phyloP scores from a whole-genome alignment of 805 yeast species.

The Cyberlindnera misumaiensis region DNA sequence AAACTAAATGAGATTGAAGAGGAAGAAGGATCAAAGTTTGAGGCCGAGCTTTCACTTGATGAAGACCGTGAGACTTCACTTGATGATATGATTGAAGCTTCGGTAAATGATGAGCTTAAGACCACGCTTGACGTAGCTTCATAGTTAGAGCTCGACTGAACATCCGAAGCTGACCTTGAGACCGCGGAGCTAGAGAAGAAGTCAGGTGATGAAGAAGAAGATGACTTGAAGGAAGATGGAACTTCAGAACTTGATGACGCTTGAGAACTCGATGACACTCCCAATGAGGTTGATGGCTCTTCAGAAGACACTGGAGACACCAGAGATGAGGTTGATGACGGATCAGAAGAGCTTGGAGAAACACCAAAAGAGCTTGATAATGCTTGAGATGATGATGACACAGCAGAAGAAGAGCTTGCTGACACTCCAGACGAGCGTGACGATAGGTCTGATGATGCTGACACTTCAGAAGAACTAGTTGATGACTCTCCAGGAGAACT shows the following conservation, averaged over 20 bases:
- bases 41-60: too few species aligned
- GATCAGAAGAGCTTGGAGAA: not conserved
- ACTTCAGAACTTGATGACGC: not conserved
- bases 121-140: too few species aligned
- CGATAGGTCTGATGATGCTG: not conserved
- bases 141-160: too few species aligned
- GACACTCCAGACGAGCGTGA: not conserved
- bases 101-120: too few species aligned
- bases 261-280: not conserved
- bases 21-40: too few species aligned
- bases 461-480: not conserved
- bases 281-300: not conserved
- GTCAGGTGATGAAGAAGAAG: not conserved
- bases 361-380: not conserved
- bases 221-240: not conserved
- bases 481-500: not conserved
- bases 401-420: not conserved
- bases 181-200: too few species aligned
- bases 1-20: not conserved
- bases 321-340: not conserved
- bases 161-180: too few species aligned
- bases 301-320: not conserved
- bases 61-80: too few species aligned
- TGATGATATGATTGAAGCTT: too few species aligned
- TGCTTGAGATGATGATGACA: not conserved